A percentile compares a stretch with the other conserved stretches of the same genome.
phyloP scores from a whole-genome alignment of 73 alveolate genomes.

The Tetrahymena elliotti region DNA sequence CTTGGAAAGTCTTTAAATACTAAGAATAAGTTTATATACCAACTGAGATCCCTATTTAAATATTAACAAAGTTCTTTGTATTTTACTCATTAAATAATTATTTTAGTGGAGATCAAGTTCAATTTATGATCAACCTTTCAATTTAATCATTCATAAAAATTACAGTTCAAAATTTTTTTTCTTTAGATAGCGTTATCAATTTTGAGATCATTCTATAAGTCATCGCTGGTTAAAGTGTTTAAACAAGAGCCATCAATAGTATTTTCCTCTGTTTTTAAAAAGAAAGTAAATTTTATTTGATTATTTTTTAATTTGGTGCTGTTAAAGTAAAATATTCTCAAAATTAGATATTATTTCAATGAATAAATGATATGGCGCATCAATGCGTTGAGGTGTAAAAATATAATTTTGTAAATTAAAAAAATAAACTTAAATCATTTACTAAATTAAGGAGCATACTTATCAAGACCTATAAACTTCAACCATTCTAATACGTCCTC shows the following conservation, averaged over 20 bases:
- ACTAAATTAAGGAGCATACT: not conserved
- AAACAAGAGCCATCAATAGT: constrained; percentile 72
- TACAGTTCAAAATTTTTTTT: constrained; percentile 53
- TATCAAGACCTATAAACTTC: not conserved
- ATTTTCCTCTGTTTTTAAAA: not conserved
- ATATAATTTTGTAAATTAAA: not conserved
- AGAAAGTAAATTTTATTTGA: not conserved
- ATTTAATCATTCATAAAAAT: not conserved
- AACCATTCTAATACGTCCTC: not conserved
- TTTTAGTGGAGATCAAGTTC: not conserved
- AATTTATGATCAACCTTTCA: constrained; percentile 1
- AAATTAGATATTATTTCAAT: not conserved
- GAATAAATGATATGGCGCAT: not conserved
- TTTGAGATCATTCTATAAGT: constrained; percentile 49
- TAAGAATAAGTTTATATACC: not conserved
- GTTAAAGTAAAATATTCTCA: too few relatives aligned
- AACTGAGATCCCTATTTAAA: constrained; percentile 17
- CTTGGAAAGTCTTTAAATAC: not conserved
- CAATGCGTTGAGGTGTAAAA: not conserved
- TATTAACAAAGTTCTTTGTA: not conserved
- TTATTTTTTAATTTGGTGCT: not conserved
- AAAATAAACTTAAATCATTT: not conserved
- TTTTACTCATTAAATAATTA: not conserved
- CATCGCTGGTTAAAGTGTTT: constrained; percentile 55
- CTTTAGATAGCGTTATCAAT: constrained; percentile 59